phyloP scores from a whole-genome alignment of 1,139 yeast species.

The Candida sp. region DNA sequence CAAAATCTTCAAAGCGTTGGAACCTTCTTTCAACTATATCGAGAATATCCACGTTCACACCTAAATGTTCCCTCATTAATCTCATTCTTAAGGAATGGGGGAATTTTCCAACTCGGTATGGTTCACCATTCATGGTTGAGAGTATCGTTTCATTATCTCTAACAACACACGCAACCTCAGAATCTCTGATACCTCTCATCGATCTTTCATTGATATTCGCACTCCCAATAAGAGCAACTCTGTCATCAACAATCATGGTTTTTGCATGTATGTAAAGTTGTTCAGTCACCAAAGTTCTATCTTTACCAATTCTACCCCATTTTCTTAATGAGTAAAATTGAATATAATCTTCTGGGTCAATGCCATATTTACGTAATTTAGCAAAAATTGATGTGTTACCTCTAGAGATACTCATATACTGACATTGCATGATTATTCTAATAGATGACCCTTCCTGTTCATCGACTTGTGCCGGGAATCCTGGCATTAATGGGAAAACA shows the following conservation, averaged over 20 bases:
- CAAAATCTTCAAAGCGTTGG: constrained; percentile 53
- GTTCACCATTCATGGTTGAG: constrained; percentile 78
- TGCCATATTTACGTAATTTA: constrained; percentile 72
- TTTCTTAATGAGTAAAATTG: constrained; percentile 90
- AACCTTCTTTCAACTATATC: constrained; percentile 83
- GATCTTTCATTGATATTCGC: constrained; percentile 97
- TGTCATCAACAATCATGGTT: constrained; percentile 88
- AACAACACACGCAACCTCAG: constrained; percentile 87
- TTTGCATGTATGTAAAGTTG: constrained; percentile 95
- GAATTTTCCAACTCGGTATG: constrained; percentile 79
- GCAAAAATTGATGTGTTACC: constrained; percentile 91
- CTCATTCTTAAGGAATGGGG: constrained; percentile 88
- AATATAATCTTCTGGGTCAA: constrained; percentile 86
- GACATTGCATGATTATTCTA: constrained; percentile 95
- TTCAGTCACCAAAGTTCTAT: constrained; percentile 75
- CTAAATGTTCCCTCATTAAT: constrained; percentile 95
- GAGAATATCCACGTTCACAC: constrained; percentile 84
- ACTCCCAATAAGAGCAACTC: constrained; percentile 91
- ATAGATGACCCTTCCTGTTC: constrained; percentile 92
- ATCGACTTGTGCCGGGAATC: constrained; percentile 93
- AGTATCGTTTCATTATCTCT: constrained; percentile 78
- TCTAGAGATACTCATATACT: constrained; percentile 87
- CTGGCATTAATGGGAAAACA: constrained; percentile 96
- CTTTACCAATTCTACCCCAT: constrained; percentile 91
- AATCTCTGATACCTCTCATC: constrained; percentile 90